Conservation (phyloP, 192 early-diverging fungal genomes). For the Obelidium mucronatum region DNA sequence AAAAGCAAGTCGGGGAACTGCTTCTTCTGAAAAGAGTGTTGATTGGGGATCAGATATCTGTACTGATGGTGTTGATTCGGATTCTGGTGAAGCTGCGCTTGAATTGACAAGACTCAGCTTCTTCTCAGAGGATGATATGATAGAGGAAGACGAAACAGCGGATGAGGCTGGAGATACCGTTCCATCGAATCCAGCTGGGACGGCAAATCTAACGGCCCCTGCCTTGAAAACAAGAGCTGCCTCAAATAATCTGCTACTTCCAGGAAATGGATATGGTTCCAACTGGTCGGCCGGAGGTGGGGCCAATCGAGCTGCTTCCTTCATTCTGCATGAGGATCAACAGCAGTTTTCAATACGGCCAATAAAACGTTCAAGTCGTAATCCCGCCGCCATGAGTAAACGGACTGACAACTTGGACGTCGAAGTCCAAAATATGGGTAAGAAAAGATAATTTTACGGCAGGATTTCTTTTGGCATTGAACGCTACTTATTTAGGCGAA, state of each 20-base stretch:
- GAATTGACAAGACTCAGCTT: neutral
- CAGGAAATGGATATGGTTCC: neutral
- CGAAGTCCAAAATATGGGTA: constrained; percentile 31
- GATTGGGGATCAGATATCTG: constrained; percentile 32
- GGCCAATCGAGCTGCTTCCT: neutral
- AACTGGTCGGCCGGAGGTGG: neutral
- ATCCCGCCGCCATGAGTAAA: constrained; percentile 15
- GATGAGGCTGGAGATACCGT: neutral
- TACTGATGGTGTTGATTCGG: constrained; percentile 40
- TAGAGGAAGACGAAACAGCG: neutral
- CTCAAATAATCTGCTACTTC: neutral
- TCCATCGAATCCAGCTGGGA: neutral
- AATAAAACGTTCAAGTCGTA: neutral
- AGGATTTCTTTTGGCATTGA: too few species aligned
- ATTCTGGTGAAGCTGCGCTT: neutral
- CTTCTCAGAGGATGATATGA: constrained; percentile 14
- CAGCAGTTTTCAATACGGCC: constrained; percentile 10
- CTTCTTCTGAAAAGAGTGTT: neutral
- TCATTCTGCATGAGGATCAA: neutral
- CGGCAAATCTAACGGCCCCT: neutral
- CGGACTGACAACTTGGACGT: constrained; percentile 22
- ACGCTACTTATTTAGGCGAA: too few species aligned
- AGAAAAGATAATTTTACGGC: neutral
- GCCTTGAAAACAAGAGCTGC: neutral
- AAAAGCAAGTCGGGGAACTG: neutral